Base-by-base conservation (phyloP, 345 rosid species). In the Pistacia atlantica region DNA sequence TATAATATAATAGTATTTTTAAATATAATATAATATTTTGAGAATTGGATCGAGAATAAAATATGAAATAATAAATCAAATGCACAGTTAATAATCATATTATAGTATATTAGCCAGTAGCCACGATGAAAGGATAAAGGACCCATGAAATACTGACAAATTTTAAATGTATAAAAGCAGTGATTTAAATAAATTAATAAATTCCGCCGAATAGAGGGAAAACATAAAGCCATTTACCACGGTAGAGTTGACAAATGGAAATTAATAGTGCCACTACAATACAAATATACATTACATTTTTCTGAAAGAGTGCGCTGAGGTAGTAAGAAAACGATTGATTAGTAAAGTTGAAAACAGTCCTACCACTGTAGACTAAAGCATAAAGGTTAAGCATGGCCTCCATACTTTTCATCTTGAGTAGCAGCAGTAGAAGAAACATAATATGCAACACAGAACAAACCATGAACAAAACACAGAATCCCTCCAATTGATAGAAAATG, bases 401-500 rank as follows among this genome's bases (percentile, higher is more conserved):
- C 80, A n/a, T 77, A 72, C 68, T 89, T 87, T 48, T 46, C 85
- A 76, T 87, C 92, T 2, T 81, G 86, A 10, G 28, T 1, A 58
- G 89, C 90, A 16, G 97, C 92, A 73, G 87, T 87, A 81, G 98
- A 89, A 78, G 97, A 86, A 76, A 93, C 93, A 84, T 92, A 91
- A 80, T 88, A 92, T 11, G 92, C 97, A 42, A 96, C 91, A 65
- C 87, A 80, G 65, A 92, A 93, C 52, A 96, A 89, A 11, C 84
- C 97, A 75, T 96, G 99, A 18, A 92, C 91, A 80, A 96, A 96
- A 79, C 98, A 93, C 69, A 85, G 59, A 80, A 96, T 86, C 74
- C 98, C 99, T 82, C 99, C 98, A 37, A 91, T 88, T 3, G 98
- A 92, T 59, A 96, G 86, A 71, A 89, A 90, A 85, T 91, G 97